These are phyloP conservation scores for Dichotomopilus funicola DNA, from an alignment of 2,329 filamentous ascomycete genomes.

Conservation along the genomic window DNA sequence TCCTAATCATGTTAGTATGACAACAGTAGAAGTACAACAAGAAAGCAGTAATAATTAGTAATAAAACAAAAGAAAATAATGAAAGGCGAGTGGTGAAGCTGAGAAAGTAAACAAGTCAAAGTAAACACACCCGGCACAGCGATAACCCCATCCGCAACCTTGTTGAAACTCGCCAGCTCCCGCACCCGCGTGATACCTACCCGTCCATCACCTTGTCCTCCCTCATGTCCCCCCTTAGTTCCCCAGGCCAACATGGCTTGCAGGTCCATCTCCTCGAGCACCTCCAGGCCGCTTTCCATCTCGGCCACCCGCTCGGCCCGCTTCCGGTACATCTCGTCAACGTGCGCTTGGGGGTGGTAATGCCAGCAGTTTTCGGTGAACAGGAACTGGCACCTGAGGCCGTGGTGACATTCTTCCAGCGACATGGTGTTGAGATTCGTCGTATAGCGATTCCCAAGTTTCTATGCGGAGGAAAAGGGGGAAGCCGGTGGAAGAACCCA, in stretches of 20 bases:
- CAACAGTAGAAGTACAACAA: neutral
- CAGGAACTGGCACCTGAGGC: neutral
- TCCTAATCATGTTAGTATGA: neutral
- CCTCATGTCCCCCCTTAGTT: no score
- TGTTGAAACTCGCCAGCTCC: slow-evolving; percentile 23
- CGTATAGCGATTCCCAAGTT: no score
- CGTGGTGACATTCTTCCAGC: neutral
- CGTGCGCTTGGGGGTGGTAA: neutral
- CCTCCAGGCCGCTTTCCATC: neutral
- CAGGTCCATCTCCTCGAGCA: neutral
- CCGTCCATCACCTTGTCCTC: neutral
- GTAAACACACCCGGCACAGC: slow-evolving; percentile 19
- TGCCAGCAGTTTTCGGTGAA: neutral
- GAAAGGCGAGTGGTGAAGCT: neutral
- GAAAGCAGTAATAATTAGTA: neutral
- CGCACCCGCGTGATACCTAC: slow-evolving; percentile 11
- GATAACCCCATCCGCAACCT: slow-evolving; percentile 18
- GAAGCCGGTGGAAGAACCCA: no score
- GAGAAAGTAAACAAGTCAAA: neutral
- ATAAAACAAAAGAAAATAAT: neutral
- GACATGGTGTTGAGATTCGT: no score
- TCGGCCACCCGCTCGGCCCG: neutral
- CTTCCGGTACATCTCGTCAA: neutral
- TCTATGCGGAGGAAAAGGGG: no score
- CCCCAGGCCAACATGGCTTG: neutral